Evolutionary conservation across 352 stramenopile genomes (phyloP).

Genomic region (Phytopythium ostracodes): DNA sequence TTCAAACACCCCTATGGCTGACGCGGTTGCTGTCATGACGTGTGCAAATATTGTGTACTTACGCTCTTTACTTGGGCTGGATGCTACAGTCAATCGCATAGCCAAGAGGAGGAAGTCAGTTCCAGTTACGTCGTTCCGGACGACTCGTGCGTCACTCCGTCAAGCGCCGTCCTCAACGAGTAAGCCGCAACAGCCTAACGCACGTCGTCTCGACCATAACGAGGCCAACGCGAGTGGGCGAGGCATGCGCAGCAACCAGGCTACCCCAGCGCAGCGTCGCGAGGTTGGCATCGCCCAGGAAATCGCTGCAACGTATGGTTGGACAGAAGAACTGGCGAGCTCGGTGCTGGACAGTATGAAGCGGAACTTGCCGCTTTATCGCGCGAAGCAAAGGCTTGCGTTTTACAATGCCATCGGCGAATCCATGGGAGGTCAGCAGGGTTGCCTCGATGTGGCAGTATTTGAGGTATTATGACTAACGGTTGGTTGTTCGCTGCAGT

Average conservation of each 20-base stretch:
- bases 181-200: not conserved
- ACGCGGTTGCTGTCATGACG: not conserved
- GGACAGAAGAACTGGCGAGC: not conserved
- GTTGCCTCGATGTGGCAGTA: not conserved
- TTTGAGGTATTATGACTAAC: not conserved
- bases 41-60: too few relatives aligned
- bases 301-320: not conserved
- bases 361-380: conserved; percentile 3
- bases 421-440: conserved; percentile 1
- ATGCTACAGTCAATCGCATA: conserved; percentile 1
- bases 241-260: not conserved
- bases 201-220: not conserved
- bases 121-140: not conserved
- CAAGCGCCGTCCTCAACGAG: not conserved
- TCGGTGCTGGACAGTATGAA: not conserved
- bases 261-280: not conserved
- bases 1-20: not conserved
- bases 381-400: not conserved
- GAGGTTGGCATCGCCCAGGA: not conserved
- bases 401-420: conserved; percentile 1
- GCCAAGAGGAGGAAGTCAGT: not conserved
- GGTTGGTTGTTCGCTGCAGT: not conserved
- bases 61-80: not conserved
- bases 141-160: not conserved
- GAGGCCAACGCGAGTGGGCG: not conserved